Evolutionary conservation across 345 rosid species (phyloP).

Genomic region (Hirschfeldia incana): DNA sequence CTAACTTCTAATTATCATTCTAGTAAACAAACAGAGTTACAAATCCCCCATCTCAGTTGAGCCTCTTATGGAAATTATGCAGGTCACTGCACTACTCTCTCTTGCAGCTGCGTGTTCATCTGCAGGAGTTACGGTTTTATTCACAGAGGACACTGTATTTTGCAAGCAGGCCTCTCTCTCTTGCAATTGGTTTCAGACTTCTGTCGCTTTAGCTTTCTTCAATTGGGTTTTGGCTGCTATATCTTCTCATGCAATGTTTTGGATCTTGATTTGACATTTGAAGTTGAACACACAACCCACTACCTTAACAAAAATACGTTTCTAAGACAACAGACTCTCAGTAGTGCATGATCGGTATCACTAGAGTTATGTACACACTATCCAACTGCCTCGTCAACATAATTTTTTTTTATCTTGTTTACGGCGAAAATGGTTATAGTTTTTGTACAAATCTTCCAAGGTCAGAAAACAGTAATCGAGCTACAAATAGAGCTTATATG

Average conservation of each 20-base stretch:
- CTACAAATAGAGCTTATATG: not conserved
- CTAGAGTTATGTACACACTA: not conserved
- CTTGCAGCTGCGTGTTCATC: constrained; percentile 94
- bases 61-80: constrained; percentile 15
- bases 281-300: constrained; percentile 36
- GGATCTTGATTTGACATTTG: constrained; percentile 74
- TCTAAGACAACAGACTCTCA: constrained; percentile 3
- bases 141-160: constrained; percentile 64
- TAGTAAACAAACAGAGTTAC: not conserved
- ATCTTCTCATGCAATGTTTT: constrained; percentile 84
- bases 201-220: constrained; percentile 65
- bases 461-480: not conserved
- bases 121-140: constrained; percentile 78
- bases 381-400: not conserved
- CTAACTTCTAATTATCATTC: not conserved
- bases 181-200: constrained; percentile 61
- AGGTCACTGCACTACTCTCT: constrained; percentile 82
- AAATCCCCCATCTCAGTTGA: too few relatives aligned
- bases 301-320: not conserved
- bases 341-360: not conserved
- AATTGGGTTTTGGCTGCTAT: constrained; percentile 68
- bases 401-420: too few relatives aligned
- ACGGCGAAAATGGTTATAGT: not conserved
- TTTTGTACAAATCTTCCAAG: not conserved
- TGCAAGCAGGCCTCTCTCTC: constrained; percentile 49